Base-by-base conservation (phyloP, 1,284 basidiomycete genomes). In the Trichosporon sp. region DNA sequence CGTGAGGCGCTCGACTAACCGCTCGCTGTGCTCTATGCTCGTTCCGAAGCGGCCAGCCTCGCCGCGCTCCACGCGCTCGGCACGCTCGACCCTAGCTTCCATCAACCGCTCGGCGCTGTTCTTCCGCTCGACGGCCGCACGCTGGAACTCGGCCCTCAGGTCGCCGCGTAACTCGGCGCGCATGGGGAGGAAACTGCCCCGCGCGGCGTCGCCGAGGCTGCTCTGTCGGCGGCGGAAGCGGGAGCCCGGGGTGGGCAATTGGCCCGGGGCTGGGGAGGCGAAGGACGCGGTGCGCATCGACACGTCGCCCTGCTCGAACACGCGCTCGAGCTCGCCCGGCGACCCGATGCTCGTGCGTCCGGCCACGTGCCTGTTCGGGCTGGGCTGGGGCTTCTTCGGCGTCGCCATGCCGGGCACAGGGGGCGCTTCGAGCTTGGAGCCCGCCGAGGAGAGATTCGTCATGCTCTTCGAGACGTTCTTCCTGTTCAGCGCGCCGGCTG, bases 311-410 rank as follows among this genome's bases (percentile, higher is more conserved):
- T 75, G 74, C 56, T 75, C 76, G 32, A 69, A 71, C 2, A 74
- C 72, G n/a, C 69, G 71, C 14, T 71, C 74, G 6, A 80, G 68
- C 67, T 84, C 82, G 31, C 76, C 74, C 1, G 81, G 83, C 59
- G 78, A 79, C 7, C 81, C 81, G 32, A 81, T 81, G 64, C 76
- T 78, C 26, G 78, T 78, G 56, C 82, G 74, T 11, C 72, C 72
- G 0, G 67, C 32, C 11, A 73, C 43, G 40, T 73, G 70, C 4
- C 72, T 48, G n/a, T 68, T 38, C 7, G 70, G 70, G 5, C 61
- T 66, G 2, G 32, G 26, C 21, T 65, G 51, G 10, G 43, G 4
- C 68, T 67, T 70, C 35, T 66, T 32, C 1, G 70, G 71, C 2
- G 69, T 70, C n/a, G 37, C 48, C 10, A 61, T 37, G 66, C 31